A percentile compares a stretch with the other conserved stretches of the same genome.
phyloP scores from a whole-genome alignment of 352 stramenopile species.

The Lagenidium sp. region DNA sequence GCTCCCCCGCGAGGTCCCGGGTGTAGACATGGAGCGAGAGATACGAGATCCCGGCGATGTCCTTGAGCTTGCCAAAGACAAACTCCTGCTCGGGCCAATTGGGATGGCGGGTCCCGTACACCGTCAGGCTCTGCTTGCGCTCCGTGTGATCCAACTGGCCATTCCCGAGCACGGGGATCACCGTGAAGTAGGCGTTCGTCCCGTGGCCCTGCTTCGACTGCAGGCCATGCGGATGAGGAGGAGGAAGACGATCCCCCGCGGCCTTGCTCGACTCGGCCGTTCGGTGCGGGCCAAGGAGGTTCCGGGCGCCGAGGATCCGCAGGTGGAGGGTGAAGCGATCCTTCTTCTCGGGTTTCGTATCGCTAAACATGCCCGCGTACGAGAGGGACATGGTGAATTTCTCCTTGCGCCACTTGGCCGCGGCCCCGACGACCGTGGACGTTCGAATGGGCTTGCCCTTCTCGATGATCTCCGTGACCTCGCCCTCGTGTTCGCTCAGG shows the following conservation, averaged over 20 bases:
- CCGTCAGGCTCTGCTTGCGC: conserved; percentile 49
- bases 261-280: background rate
- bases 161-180: conserved; percentile 40
- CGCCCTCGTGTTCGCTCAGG: conserved; percentile 37
- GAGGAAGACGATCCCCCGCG: background rate
- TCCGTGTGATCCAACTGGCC: conserved; percentile 31
- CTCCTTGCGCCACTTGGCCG: conserved; percentile 44
- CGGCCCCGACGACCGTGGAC: conserved; percentile 17
- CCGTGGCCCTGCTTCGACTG: conserved; percentile 6
- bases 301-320: conserved; percentile 28
- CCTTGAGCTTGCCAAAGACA: conserved; percentile 44
- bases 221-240: too few species aligned
- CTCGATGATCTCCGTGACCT: conserved; percentile 35
- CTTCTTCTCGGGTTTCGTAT: conserved; percentile 15
- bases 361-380: conserved; percentile 58
- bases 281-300: conserved; percentile 18
- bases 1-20: conserved; percentile 31
- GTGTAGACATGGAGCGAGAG: conserved; percentile 64
- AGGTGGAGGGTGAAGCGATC: conserved; percentile 35
- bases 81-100: conserved; percentile 57
- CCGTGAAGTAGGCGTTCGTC: conserved; percentile 58
- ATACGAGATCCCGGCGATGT: conserved; percentile 41
- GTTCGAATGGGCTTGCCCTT: conserved; percentile 31
- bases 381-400: conserved; percentile 50
- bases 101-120: conserved; percentile 51